These are phyloP conservation scores for Fusarium dimerum DNA, from an alignment of 2,329 filamentous ascomycete genomes.

Conservation along the genomic window DNA sequence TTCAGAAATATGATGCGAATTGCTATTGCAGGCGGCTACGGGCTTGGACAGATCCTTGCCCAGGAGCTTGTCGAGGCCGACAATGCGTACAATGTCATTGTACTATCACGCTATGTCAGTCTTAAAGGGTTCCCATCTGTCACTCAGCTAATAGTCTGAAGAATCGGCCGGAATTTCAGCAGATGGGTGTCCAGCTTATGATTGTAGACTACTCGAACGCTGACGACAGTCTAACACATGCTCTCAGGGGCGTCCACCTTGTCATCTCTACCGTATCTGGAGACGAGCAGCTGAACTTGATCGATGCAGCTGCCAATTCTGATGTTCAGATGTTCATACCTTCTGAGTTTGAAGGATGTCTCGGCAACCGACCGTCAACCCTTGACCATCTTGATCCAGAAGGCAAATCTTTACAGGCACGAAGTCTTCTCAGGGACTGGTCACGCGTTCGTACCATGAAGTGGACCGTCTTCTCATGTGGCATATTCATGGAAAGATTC, in stretches of 20 bases:
- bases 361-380: constrained; percentile 51
- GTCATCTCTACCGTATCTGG: constrained; percentile 75
- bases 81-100: constrained; percentile 67
- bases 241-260: constrained; percentile 71
- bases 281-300: constrained; percentile 66
- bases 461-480: constrained; percentile 72
- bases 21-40: constrained; percentile 48
- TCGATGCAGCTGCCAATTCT: constrained; percentile 67
- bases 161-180: constrained; percentile 55
- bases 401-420: constrained; percentile 49
- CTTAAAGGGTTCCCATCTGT: not conserved
- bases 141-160: constrained; percentile 33
- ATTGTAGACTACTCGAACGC: constrained; percentile 65
- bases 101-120: constrained; percentile 60
- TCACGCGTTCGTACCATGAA: constrained; percentile 52
- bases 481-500: constrained; percentile 75
- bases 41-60: constrained; percentile 46
- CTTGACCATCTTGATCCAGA: constrained; percentile 64
- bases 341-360: constrained; percentile 71
- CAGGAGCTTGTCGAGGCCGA: constrained; percentile 56
- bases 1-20: constrained; percentile 47
- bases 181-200: constrained; percentile 64
- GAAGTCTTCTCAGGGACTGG: constrained; percentile 58
- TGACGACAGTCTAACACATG: constrained; percentile 59
- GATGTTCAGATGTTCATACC: constrained; percentile 71